These are phyloP conservation scores for Arctium minus DNA, from an alignment of 129 eudicot species.

Conservation along the genomic window DNA sequence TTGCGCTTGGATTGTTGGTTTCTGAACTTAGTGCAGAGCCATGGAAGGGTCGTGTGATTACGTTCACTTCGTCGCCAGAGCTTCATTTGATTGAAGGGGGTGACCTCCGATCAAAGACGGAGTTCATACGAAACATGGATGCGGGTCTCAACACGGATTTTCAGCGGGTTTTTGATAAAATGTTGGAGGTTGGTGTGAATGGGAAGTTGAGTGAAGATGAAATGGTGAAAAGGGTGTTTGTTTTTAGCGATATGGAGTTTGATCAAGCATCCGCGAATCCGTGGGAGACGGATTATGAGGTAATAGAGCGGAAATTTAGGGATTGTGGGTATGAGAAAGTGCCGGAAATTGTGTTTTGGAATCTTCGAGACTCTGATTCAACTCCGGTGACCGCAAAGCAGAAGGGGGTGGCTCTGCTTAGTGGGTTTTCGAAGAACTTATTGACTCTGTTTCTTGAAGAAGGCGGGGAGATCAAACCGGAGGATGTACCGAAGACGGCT, in stretches of 20 bases:
- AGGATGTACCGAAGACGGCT: slow-evolving; percentile 10
- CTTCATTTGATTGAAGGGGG: slow-evolving; percentile 33
- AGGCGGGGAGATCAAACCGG: slow-evolving; percentile 28
- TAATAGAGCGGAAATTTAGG: slow-evolving; percentile 40
- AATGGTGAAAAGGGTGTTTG: slow-evolving; percentile 62
- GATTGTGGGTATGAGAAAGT: slow-evolving; percentile 34
- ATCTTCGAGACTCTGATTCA: slow-evolving; percentile 41
- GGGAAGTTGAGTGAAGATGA: slow-evolving; percentile 39
- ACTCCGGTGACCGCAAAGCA: slow-evolving; percentile 40
- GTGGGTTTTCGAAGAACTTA: slow-evolving; percentile 61
- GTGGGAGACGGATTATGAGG: slow-evolving; percentile 67
- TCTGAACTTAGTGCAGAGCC: slow-evolving; percentile 51
- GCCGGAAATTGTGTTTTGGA: slow-evolving; percentile 77
- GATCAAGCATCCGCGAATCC: slow-evolving; percentile 33
- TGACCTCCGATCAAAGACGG: slow-evolving; percentile 29
- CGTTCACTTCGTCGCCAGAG: slow-evolving; percentile 34
- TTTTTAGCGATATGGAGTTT: slow-evolving; percentile 65
- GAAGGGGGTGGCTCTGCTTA: slow-evolving; percentile 47
- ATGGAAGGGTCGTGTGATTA: slow-evolving; percentile 51
- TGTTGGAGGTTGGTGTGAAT: slow-evolving; percentile 42
- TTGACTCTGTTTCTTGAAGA: slow-evolving; percentile 48
- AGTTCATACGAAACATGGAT: slow-evolving; percentile 29
- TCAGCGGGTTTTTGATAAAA: slow-evolving; percentile 43
- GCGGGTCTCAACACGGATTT: slow-evolving; percentile 39
- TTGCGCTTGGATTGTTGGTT: slow-evolving; percentile 51